Evolutionary conservation across 495 filamentous ascomycete species (phyloP), one percentile per base, ranked within the genome.

Genomic region (Melanomma pulvis-pyrius): DNA sequence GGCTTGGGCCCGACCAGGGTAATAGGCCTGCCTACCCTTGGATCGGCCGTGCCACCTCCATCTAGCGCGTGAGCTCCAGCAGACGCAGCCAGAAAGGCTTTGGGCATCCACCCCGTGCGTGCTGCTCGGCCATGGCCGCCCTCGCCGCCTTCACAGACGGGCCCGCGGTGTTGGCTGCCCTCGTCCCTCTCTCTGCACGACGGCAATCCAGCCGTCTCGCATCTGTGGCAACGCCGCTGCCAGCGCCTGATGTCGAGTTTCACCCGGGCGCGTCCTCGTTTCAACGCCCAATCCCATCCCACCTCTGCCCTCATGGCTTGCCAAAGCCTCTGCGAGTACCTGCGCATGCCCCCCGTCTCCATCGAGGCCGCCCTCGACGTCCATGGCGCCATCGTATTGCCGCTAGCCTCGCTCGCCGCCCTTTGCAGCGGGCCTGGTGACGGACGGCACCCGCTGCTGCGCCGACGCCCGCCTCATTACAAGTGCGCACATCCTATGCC

Each of bases 161-260:
- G n/a, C 32, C 55, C 3, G 6, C 55, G 13, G 19, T 22, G 44
- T 22, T 7, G 25, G 12, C 4, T 21, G 12, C 19, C 41, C 26
- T 7, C 21, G 3, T 26, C 24, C 59, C 32, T 49, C 25, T 5
- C 39, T 41, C 28, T 48, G 13, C 39, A 8, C 30, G 12, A 30
- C 53, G 30, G 17, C 26, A 12, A n/a, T n/a, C n/a, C n/a, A n/a
- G 39, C 36, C 59, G 59, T 61, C 46, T 61, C 59, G 59, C 59
- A 61, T 61, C 59, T 61, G 57, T 59, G 57, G 46, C 59, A 61
- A 34, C 26, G 28, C 59, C 26, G 19, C n/a, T 39, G 28, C 49
- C 60, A 63, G 60, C 60, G 60, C 60, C 32, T 63, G 60, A 28
- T 39, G 44, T 46, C 49, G 59, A 63, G 60, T 63, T 63, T 63